phyloP scores from a whole-genome alignment of 176 grass and related monocot genomes.

The Cenchrus americanus region DNA sequence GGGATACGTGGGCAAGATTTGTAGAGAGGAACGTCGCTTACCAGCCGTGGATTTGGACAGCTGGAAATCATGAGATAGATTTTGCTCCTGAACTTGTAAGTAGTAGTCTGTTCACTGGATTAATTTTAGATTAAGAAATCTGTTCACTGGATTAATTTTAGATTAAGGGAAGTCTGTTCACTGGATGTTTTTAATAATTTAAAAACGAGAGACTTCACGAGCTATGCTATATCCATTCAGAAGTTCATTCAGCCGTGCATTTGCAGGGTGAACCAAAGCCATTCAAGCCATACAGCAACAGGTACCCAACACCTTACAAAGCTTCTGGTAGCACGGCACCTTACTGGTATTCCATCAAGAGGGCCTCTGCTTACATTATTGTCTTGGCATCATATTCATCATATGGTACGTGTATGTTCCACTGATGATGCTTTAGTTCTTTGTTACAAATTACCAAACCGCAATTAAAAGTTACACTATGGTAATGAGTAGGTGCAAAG shows the following conservation, averaged over 20 bases:
- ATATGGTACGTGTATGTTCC: slow-evolving; percentile 60
- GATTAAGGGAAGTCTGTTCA: neutral
- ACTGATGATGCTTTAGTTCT: neutral
- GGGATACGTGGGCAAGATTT: slow-evolving; percentile 96
- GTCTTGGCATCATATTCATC: slow-evolving; percentile 85
- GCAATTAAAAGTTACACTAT: neutral
- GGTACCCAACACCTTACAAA: slow-evolving; percentile 73
- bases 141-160: neutral
- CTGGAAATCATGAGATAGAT: slow-evolving; percentile 94
- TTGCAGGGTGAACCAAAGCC: slow-evolving; percentile 84
- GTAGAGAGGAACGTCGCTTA: slow-evolving; percentile 84
- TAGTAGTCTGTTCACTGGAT: slow-evolving; percentile 10
- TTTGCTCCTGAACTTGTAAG: slow-evolving; percentile 80
- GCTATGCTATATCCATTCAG: neutral
- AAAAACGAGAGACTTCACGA: neutral
- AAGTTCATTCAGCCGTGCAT: slow-evolving; percentile 16
- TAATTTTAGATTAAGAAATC: no score
- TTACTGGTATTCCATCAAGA: slow-evolving; percentile 93
- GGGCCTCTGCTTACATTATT: slow-evolving; percentile 83
- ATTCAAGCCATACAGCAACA: slow-evolving; percentile 74
- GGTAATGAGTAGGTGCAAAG: neutral
- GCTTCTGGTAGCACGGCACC: slow-evolving; percentile 75
- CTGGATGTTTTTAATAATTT: neutral
- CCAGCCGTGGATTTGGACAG: slow-evolving; percentile 97
- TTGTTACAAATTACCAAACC: neutral